These are phyloP conservation scores for Ascochyta koolunga DNA, from an alignment of 2,329 filamentous ascomycete species.

Conservation along the genomic window DNA sequence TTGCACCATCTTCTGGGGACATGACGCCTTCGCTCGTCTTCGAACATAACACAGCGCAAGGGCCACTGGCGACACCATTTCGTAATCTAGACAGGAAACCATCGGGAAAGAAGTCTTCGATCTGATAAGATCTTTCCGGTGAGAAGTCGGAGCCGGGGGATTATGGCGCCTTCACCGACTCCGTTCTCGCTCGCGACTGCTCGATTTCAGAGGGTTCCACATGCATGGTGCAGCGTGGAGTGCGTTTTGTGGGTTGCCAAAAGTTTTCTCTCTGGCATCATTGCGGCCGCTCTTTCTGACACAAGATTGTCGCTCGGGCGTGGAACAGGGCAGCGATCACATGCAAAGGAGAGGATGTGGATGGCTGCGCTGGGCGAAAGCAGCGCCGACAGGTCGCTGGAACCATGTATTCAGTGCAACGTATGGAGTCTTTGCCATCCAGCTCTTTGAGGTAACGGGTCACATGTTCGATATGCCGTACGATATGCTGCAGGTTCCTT, in stretches of 20 bases:
- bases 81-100: conserved; percentile 4
- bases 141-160: not conserved
- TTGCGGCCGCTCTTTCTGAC: not conserved
- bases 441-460: not conserved
- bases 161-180: not conserved
- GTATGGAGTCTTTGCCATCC: not conserved
- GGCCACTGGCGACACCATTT: not conserved
- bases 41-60: conserved; percentile 15
- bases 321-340: not conserved
- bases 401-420: not conserved
- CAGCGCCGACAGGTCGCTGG: not conserved
- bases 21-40: conserved; percentile 26
- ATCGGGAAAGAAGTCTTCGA: conserved; percentile 1
- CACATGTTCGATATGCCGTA: not conserved
- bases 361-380: not conserved
- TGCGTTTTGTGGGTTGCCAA: not conserved
- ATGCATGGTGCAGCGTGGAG: not conserved
- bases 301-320: not conserved
- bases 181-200: not conserved
- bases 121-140: conserved; percentile 7
- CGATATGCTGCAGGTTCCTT: not conserved
- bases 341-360: not conserved
- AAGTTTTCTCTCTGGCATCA: not conserved
- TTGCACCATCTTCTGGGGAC: conserved; percentile 20
- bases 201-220: not conserved